A percentile compares a stretch with the other conserved stretches of the same genome.
phyloP scores from a whole-genome alignment of 768 basidiomycete species.

The Boletus rubroflammeus region DNA sequence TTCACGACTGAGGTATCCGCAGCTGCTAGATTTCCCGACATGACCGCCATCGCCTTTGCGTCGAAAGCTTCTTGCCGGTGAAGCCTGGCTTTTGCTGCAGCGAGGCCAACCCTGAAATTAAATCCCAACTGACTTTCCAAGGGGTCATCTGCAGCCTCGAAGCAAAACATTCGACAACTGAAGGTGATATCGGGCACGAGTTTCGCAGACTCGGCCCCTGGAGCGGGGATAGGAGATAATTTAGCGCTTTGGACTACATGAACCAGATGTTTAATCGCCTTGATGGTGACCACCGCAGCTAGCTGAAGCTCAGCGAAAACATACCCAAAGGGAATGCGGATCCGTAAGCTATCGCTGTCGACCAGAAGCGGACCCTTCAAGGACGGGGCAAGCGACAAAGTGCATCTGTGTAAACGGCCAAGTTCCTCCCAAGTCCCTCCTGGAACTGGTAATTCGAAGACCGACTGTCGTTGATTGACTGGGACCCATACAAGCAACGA shows the following conservation, averaged over 20 bases:
- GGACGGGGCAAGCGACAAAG: slow-evolving; percentile 33
- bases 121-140: slow-evolving; percentile 75
- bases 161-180: slow-evolving; percentile 53
- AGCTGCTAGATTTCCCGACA: slow-evolving; percentile 27
- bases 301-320: slow-evolving; percentile 72
- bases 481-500: slow-evolving; percentile 57
- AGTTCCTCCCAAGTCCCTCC: slow-evolving; percentile 74
- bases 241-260: slow-evolving; percentile 50
- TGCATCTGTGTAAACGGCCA: slow-evolving; percentile 52
- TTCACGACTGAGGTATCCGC: slow-evolving; percentile 36
- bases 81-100: slow-evolving; percentile 65
- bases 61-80: slow-evolving; percentile 79
- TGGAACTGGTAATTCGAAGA: slow-evolving; percentile 24
- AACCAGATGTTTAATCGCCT: slow-evolving; percentile 68
- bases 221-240: slow-evolving; percentile 54
- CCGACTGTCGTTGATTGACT: slow-evolving; percentile 36
- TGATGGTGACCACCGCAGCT: slow-evolving; percentile 63
- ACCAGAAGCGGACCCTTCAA: slow-evolving; percentile 44
- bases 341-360: slow-evolving; percentile 57
- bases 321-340: slow-evolving; percentile 82
- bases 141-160: slow-evolving; percentile 82
- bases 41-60: slow-evolving; percentile 71
- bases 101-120: slow-evolving; percentile 68
- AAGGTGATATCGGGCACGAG: slow-evolving; percentile 59
- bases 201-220: slow-evolving; percentile 72